Evolutionary conservation across 306 rosid species (phyloP).

Genomic region (Sicyos edulis): DNA sequence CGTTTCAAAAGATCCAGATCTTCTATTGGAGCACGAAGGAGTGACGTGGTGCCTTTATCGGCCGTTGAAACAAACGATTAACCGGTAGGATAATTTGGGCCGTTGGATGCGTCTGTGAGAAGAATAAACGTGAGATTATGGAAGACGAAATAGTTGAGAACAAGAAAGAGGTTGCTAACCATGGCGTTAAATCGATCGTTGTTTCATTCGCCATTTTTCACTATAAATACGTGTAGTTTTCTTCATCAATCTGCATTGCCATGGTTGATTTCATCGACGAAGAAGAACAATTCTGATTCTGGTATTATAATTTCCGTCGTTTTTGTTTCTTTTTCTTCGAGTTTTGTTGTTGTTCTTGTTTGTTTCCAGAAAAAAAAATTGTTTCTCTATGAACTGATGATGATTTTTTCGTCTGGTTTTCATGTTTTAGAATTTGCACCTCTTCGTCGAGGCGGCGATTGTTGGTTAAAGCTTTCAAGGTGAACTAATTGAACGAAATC

Average conservation of each 20-base stretch:
- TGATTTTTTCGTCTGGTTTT: slow-evolving; percentile 13
- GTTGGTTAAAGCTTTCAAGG: slow-evolving; percentile 42
- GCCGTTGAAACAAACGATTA: slow-evolving; percentile 11
- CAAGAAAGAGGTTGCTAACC: slow-evolving; percentile 22
- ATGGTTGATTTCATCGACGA: slow-evolving; percentile 10
- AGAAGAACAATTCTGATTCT: slow-evolving; percentile 27
- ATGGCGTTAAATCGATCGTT: slow-evolving; percentile 43
- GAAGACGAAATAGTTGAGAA: slow-evolving; percentile 14
- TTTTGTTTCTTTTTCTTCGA: neutral
- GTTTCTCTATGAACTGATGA: slow-evolving; percentile 27
- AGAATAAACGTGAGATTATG: slow-evolving; percentile 7
- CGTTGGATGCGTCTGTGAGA: neutral
- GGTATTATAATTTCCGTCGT: slow-evolving; percentile 31
- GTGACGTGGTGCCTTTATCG: slow-evolving; percentile 41
- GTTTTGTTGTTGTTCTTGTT: neutral
- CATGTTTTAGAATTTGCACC: slow-evolving; percentile 49
- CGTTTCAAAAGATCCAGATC: neutral
- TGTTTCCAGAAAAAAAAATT: slow-evolving; percentile 15
- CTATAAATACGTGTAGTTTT: slow-evolving; percentile 52
- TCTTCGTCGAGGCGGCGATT: slow-evolving; percentile 20
- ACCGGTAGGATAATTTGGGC: neutral
- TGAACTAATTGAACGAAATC: slow-evolving; percentile 14
- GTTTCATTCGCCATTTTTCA: slow-evolving; percentile 14
- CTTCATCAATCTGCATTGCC: slow-evolving; percentile 17
- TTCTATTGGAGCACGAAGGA: slow-evolving; percentile 30